Conservation (phyloP, 2,329 filamentous ascomycete species). For the Colletotrichum lentis region DNA sequence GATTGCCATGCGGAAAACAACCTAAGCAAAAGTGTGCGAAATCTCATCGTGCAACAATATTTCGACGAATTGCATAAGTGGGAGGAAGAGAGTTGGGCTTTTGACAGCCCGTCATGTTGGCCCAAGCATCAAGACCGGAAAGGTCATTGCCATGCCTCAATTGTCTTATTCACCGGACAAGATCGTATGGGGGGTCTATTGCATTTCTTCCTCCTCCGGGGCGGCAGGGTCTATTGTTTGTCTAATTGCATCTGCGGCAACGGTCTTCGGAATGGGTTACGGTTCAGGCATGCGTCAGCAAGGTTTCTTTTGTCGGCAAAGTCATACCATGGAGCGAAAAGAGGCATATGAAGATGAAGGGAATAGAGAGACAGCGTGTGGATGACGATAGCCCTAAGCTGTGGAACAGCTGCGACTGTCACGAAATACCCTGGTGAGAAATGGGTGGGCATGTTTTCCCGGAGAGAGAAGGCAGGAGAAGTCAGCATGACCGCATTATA, state of each 20-base stretch:
- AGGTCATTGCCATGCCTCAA: constrained; percentile 11
- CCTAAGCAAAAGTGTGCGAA: constrained; percentile 7
- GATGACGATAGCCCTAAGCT: constrained; percentile 6
- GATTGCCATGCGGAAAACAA: neutral
- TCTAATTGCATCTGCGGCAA: constrained; percentile 37
- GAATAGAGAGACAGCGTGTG: constrained; percentile 8
- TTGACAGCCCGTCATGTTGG: neutral
- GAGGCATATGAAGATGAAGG: constrained; percentile 26
- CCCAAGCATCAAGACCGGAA: constrained; percentile 13
- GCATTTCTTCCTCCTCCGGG: constrained; percentile 14
- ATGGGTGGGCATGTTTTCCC: constrained; percentile 15
- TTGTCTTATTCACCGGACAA: constrained; percentile 23
- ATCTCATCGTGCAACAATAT: constrained; percentile 1
- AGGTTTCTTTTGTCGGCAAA: constrained; percentile 32
- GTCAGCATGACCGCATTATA: constrained; percentile 28
- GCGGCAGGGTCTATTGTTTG: constrained; percentile 33
- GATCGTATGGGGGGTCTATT: constrained; percentile 19
- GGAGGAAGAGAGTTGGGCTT: neutral
- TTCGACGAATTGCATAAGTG: neutral
- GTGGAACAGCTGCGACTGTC: constrained; percentile 20
- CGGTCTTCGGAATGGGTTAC: constrained; percentile 34
- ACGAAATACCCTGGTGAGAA: constrained; percentile 27
- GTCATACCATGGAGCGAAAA: constrained; percentile 28
- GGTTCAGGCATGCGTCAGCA: constrained; percentile 35
- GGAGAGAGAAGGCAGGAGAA: constrained; percentile 15